Percentiles rank a stretch among this genome's conserved stretches.
These are phyloP conservation scores for Voacanga thouarsii DNA, from an alignment of 257 asterid species.

Conservation along the genomic window DNA sequence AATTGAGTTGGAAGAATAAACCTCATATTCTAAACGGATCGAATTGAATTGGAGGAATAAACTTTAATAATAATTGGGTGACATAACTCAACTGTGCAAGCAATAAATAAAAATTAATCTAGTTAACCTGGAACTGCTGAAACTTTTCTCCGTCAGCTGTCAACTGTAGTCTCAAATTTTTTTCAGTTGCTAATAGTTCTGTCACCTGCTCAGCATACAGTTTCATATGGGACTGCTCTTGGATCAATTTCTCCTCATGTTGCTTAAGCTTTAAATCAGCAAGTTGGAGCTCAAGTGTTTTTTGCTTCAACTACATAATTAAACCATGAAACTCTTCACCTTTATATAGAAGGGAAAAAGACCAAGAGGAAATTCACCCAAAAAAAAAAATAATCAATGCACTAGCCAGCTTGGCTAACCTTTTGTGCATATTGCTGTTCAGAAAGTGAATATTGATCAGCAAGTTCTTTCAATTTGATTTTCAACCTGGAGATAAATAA, in stretches of 20 bases:
- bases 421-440: slow-evolving; percentile 86
- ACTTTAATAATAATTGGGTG: neutral
- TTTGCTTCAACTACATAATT: slow-evolving; percentile 79
- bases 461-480: slow-evolving; percentile 72
- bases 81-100: neutral
- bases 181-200: slow-evolving; percentile 81
- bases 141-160: slow-evolving; percentile 97
- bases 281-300: slow-evolving; percentile 84
- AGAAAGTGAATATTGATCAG: slow-evolving; percentile 78
- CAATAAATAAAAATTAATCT: neutral
- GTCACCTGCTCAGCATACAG: slow-evolving; percentile 87
- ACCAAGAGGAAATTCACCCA: neutral
- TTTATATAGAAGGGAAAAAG: neutral
- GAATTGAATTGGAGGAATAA: neutral
- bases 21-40: neutral
- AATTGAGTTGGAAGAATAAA: neutral
- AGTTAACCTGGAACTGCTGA: slow-evolving; percentile 89
- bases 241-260: slow-evolving; percentile 71
- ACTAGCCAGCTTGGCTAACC: slow-evolving; percentile 36
- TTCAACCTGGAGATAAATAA: slow-evolving; percentile 63
- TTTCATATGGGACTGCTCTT: slow-evolving; percentile 93
- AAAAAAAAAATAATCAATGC: neutral
- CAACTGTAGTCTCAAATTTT: slow-evolving; percentile 86
- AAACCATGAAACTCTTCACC: slow-evolving; percentile 17
- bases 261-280: slow-evolving; percentile 88